Conservation (phyloP, 2,329 filamentous ascomycete genomes). For the Beauveria australis region DNA sequence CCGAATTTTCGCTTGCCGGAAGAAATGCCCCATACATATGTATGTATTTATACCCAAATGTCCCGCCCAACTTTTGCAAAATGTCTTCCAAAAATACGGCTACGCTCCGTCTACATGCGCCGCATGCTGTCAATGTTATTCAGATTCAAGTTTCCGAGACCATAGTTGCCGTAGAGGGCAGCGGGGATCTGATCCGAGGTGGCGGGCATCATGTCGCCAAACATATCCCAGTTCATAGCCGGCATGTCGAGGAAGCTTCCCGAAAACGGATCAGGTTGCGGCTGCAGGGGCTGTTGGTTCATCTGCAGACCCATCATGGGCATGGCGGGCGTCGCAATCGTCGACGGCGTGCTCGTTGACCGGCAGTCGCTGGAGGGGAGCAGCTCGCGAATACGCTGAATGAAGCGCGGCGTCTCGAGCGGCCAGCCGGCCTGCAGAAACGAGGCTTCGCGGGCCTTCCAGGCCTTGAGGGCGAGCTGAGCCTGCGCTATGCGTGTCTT, state of each 20-base stretch:
- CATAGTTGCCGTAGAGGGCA: constrained; percentile 25
- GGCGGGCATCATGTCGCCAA: constrained; percentile 14
- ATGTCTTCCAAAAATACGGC: background rate
- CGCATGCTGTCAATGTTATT: constrained; percentile 12
- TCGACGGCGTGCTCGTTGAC: background rate
- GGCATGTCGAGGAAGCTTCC: constrained; percentile 8
- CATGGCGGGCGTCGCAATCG: constrained; percentile 1
- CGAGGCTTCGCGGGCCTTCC: constrained; percentile 40
- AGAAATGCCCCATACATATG: background rate
- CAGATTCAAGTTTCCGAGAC: constrained; percentile 18
- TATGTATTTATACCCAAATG: background rate
- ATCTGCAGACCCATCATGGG: constrained; percentile 9
- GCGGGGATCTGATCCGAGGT: constrained; percentile 21
- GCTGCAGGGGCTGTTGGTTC: background rate
- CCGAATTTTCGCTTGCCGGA: background rate
- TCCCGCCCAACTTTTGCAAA: background rate
- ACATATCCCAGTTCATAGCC: constrained; percentile 10
- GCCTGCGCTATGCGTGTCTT: constrained; percentile 38
- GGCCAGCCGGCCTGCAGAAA: constrained; percentile 28
- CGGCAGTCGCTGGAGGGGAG: constrained; percentile 24
- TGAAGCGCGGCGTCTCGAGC: constrained; percentile 36
- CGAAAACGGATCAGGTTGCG: background rate
- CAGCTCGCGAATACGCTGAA: constrained; percentile 35
- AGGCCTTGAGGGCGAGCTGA: constrained; percentile 41
- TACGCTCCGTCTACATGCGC: background rate